These are phyloP conservation scores for rapeseed (Brassica napus) DNA, from an alignment of 345 rosid genomes.

Conservation along the genomic window DNA sequence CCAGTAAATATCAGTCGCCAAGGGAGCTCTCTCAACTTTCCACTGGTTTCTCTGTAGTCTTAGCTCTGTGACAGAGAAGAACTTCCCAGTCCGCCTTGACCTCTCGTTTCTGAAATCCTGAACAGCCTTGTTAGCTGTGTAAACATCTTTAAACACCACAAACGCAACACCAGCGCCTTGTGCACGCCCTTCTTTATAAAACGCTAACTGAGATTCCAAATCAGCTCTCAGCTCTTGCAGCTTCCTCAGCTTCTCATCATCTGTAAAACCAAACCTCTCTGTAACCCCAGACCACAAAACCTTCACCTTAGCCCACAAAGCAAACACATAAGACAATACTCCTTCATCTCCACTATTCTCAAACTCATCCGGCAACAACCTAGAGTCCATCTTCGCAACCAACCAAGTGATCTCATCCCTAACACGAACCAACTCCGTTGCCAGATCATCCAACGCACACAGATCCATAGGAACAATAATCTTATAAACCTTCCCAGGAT, in stretches of 20 bases:
- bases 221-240: slow-evolving; percentile 78
- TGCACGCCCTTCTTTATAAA: slow-evolving; percentile 78
- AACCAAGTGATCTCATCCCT: slow-evolving; percentile 93
- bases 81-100: slow-evolving; percentile 79
- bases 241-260: slow-evolving; percentile 69
- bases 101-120: slow-evolving; percentile 81
- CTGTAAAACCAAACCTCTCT: slow-evolving; percentile 61
- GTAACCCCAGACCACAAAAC: slow-evolving; percentile 46
- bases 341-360: slow-evolving; percentile 44
- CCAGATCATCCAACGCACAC: slow-evolving; percentile 91
- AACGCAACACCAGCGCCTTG: slow-evolving; percentile 93
- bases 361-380: slow-evolving; percentile 58
- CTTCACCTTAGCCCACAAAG: slow-evolving; percentile 48
- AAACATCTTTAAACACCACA: slow-evolving; percentile 88
- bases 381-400: slow-evolving; percentile 78
- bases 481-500: slow-evolving; percentile 82
- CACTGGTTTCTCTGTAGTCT: slow-evolving; percentile 92
- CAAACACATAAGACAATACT: slow-evolving; percentile 23
- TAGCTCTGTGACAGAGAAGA: slow-evolving; percentile 80
- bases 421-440: slow-evolving; percentile 70
- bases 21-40: slow-evolving; percentile 96
- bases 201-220: slow-evolving; percentile 65
- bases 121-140: slow-evolving; percentile 90
- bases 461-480: slow-evolving; percentile 91
- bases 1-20: slow-evolving; percentile 97